Conservation (phyloP, 768 basidiomycete genomes). For the Podaxis mareebaensis region DNA sequence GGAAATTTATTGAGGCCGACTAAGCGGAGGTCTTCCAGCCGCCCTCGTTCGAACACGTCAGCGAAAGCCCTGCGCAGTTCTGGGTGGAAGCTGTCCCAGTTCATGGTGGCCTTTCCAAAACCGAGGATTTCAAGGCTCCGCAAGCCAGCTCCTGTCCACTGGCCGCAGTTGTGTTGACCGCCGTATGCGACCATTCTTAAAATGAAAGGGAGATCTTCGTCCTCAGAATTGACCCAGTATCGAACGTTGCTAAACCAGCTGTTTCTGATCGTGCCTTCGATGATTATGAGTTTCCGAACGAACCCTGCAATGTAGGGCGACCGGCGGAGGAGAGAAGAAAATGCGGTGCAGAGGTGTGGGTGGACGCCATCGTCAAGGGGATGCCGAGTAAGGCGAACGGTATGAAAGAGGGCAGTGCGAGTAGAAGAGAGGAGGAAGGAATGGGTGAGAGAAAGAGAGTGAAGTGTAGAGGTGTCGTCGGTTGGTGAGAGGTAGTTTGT, state of each 20-base stretch:
- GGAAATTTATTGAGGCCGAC: constrained; percentile 13
- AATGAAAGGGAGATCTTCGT: constrained; percentile 13
- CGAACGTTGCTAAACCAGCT: constrained; percentile 12
- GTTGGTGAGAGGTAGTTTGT: constrained; percentile 5
- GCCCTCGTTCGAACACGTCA: constrained; percentile 2
- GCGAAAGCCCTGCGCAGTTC: constrained; percentile 6
- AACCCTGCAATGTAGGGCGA: constrained; percentile 9
- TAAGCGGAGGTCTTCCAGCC: constrained; percentile 11
- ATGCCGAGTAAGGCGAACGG: constrained; percentile 11
- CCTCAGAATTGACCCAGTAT: constrained; percentile 13
- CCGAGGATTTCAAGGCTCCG: constrained; percentile 11
- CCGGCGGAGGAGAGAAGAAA: neutral
- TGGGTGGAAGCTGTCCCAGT: neutral
- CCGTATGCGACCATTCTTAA: constrained; percentile 11
- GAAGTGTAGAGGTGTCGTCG: constrained; percentile 1
- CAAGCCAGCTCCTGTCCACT: neutral
- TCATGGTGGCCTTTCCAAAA: constrained; percentile 10
- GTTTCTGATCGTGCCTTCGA: constrained; percentile 13
- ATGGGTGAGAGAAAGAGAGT: constrained; percentile 14
- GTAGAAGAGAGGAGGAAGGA: constrained; percentile 6
- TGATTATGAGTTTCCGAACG: constrained; percentile 10
- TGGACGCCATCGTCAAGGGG: constrained; percentile 11
- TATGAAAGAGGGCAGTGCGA: constrained; percentile 6
- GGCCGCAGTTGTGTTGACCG: neutral
- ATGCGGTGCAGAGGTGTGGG: constrained; percentile 7